Evolutionary conservation across 768 basidiomycete species (phyloP).

Genomic region (Basidioascus undulatus): DNA sequence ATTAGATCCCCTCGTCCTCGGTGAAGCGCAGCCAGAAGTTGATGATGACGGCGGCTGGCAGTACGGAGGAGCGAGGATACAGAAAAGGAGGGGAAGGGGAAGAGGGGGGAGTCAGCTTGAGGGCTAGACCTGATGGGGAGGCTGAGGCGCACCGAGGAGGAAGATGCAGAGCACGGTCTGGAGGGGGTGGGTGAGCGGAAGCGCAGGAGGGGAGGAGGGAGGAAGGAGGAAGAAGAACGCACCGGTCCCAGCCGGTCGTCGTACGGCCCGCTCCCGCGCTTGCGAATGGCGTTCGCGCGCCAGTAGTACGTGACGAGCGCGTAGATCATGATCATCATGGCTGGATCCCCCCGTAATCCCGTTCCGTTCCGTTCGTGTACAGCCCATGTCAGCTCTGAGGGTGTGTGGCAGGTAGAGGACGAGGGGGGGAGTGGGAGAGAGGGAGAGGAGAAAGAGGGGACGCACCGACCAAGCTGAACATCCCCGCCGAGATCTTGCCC

Average conservation of each 20-base stretch:
- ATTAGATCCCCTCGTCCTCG: neutral
- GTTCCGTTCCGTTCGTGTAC: too few species aligned
- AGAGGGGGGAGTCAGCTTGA: neutral
- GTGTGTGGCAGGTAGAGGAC: neutral
- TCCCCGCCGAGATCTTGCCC: conserved; percentile 80
- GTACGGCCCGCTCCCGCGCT: conserved; percentile 78
- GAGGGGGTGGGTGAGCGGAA: neutral
- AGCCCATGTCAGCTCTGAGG: conserved; percentile 6
- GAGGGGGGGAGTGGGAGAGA: neutral
- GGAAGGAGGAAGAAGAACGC: neutral
- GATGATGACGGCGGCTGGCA: conserved; percentile 52
- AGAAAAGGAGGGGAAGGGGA: neutral
- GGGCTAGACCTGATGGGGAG: conserved; percentile 11
- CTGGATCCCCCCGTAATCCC: conserved; percentile 22
- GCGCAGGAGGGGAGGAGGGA: neutral
- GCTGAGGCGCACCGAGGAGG: conserved; percentile 33
- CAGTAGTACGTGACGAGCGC: conserved; percentile 89
- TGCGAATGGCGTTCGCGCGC: conserved; percentile 77
- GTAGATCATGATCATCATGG: conserved; percentile 92
- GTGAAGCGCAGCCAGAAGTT: conserved; percentile 71
- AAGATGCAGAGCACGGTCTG: conserved; percentile 56
- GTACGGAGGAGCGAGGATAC: too few species aligned
- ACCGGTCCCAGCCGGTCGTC: conserved; percentile 60
- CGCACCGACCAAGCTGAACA: conserved; percentile 86
- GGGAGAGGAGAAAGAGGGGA: conserved; percentile 3